These are phyloP conservation scores for Brettanomyces custersianus DNA, from an alignment of 805 yeast species.

Conservation along the genomic window DNA sequence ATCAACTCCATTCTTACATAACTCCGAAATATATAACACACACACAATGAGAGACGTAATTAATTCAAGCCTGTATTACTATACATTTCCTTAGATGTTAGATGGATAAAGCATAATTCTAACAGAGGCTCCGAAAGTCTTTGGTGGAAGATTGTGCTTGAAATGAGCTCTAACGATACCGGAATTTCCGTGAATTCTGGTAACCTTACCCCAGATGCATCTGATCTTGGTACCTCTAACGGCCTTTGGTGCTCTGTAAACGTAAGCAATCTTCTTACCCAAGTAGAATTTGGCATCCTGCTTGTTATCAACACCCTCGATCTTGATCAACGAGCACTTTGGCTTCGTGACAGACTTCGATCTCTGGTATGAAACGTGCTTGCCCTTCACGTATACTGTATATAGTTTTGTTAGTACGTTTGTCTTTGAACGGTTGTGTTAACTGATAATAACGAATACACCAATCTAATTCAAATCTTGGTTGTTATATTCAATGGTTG, in stretches of 20 bases:
- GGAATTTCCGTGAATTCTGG: slow-evolving; percentile 98
- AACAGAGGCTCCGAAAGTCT: slow-evolving; percentile 99
- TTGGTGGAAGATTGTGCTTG: slow-evolving; percentile 98
- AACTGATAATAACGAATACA: background rate
- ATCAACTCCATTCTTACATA: no score
- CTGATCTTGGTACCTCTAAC: slow-evolving; percentile 98
- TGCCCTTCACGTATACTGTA: slow-evolving; percentile 98
- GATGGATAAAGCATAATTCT: slow-evolving; percentile 99
- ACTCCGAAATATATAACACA: slow-evolving; percentile 3
- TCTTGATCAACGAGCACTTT: slow-evolving; percentile 90
- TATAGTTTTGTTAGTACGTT: slow-evolving; percentile 3
- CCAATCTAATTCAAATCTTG: background rate
- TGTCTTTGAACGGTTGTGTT: background rate
- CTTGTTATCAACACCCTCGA: slow-evolving; percentile 89
- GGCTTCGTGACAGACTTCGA: slow-evolving; percentile 98
- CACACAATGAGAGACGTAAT: slow-evolving; percentile 1
- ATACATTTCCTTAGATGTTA: slow-evolving; percentile 67
- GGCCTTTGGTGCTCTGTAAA: slow-evolving; percentile 97
- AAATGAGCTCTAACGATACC: slow-evolving; percentile 98
- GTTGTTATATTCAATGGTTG: background rate
- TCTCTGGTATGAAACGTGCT: slow-evolving; percentile 99
- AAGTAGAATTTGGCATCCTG: slow-evolving; percentile 98
- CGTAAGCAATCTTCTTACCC: slow-evolving; percentile 99
- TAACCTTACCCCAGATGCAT: slow-evolving; percentile 99
- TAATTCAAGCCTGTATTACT: slow-evolving; percentile 1